Conservation (phyloP, 306 rosid species). For the Mimosa pudica region DNA sequence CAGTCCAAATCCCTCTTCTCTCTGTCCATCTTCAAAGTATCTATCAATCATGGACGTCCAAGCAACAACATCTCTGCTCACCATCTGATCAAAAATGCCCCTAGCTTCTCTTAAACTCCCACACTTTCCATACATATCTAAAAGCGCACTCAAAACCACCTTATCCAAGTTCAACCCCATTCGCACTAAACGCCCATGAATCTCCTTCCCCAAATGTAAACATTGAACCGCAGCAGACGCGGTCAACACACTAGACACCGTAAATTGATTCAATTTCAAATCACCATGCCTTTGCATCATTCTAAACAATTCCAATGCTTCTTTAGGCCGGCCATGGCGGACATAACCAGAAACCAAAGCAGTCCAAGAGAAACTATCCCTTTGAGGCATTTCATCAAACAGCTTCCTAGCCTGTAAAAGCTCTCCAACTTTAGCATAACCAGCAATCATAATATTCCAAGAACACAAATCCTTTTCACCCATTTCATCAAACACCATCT, state of each 20-base stretch:
- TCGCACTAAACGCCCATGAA: conserved; percentile 59
- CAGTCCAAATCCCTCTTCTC: conserved; percentile 65
- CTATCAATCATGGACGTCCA: conserved; percentile 71
- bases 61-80: conserved; percentile 52
- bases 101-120: conserved; percentile 65
- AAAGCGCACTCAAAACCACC: conserved; percentile 71
- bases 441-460: conserved; percentile 73
- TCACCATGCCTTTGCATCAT: conserved; percentile 48
- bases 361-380: conserved; percentile 72
- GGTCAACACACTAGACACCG: conserved; percentile 56
- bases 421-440: conserved; percentile 50
- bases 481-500: conserved; percentile 62
- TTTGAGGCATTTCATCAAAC: conserved; percentile 65
- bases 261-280: conserved; percentile 53
- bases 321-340: conserved; percentile 43
- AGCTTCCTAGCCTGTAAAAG: conserved; percentile 54
- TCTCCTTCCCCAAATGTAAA: conserved; percentile 63
- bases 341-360: conserved; percentile 60
- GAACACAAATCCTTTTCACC: conserved; percentile 60
- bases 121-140: conserved; percentile 69
- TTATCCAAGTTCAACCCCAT: conserved; percentile 57
- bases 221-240: conserved; percentile 59
- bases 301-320: conserved; percentile 61
- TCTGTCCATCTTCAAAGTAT: conserved; percentile 62
- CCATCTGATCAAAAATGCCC: conserved; percentile 59